These are phyloP conservation scores for Aspergillus floridensis DNA, from an alignment of 2,329 filamentous ascomycete species.

Conservation along the genomic window DNA sequence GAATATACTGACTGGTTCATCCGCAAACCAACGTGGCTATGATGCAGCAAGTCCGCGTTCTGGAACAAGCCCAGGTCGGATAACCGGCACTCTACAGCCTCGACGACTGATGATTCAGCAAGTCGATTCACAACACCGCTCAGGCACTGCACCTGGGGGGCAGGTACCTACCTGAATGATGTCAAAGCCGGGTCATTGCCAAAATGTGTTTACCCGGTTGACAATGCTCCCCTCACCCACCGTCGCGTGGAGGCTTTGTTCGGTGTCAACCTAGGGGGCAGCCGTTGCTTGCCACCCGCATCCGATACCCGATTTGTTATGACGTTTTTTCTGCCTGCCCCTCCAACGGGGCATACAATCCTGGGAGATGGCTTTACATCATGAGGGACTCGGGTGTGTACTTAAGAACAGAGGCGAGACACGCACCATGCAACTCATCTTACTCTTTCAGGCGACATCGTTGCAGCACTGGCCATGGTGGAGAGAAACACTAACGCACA, in stretches of 20 bases:
- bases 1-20: neutral
- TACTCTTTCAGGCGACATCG: neutral
- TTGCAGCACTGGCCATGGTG: neutral
- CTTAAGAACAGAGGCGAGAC: neutral
- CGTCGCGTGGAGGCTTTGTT: neutral
- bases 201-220: neutral
- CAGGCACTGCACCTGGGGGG: neutral
- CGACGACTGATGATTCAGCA: neutral
- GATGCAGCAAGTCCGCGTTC: neutral
- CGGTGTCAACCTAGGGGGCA: neutral
- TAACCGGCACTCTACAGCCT: neutral
- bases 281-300: neutral
- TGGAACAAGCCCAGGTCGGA: neutral
- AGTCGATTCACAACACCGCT: neutral
- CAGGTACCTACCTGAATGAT: neutral
- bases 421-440: neutral
- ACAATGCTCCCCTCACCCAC: neutral
- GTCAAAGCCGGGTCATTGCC: neutral
- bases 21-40: neutral
- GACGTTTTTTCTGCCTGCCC: neutral
- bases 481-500: neutral
- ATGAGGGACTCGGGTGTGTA: neutral
- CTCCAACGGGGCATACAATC: neutral
- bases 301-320: neutral
- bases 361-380: neutral